A percentile compares a stretch with the other conserved stretches of the same genome.
phyloP scores from a whole-genome alignment of 2,329 filamentous ascomycete genomes.

The Paraphoma chrysanthemicola region DNA sequence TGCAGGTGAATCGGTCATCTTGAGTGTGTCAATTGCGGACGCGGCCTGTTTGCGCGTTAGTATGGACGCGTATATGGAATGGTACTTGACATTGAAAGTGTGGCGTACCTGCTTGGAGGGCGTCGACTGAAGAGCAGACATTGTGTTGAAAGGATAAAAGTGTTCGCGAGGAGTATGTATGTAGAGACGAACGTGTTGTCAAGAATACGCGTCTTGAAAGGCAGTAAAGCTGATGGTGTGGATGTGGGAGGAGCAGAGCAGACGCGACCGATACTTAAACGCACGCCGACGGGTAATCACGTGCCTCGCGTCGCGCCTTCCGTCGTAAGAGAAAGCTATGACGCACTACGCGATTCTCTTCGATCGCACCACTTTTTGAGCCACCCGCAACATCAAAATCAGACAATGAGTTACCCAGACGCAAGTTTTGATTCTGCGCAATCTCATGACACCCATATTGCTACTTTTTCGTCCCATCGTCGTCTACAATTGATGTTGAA shows the following conservation, averaged over 20 bases:
- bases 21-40: slow-evolving; percentile 83
- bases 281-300: slow-evolving; percentile 24
- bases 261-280: slow-evolving; percentile 35
- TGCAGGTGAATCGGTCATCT: slow-evolving; percentile 84
- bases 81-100: slow-evolving; percentile 18
- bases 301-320: slow-evolving; percentile 27
- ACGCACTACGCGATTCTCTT: slow-evolving; percentile 25
- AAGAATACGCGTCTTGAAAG: slow-evolving; percentile 27
- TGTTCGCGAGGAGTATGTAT: slow-evolving; percentile 11
- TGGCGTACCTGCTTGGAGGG: slow-evolving; percentile 73
- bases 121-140: slow-evolving; percentile 75
- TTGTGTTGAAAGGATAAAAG: slow-evolving; percentile 53
- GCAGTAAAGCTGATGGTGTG: slow-evolving; percentile 29
- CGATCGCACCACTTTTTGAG: slow-evolving; percentile 10
- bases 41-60: slow-evolving; percentile 70
- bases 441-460: slow-evolving; percentile 26
- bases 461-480: background rate
- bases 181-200: slow-evolving; percentile 18
- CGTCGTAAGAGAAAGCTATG: slow-evolving; percentile 30
- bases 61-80: slow-evolving; percentile 43
- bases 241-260: slow-evolving; percentile 24
- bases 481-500: slow-evolving; percentile 8
- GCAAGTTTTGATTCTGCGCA: slow-evolving; percentile 3
- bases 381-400: background rate
- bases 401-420: background rate